phyloP scores from a whole-genome alignment of 345 rosid genomes.

The Cardamine chenopodiifolia region DNA sequence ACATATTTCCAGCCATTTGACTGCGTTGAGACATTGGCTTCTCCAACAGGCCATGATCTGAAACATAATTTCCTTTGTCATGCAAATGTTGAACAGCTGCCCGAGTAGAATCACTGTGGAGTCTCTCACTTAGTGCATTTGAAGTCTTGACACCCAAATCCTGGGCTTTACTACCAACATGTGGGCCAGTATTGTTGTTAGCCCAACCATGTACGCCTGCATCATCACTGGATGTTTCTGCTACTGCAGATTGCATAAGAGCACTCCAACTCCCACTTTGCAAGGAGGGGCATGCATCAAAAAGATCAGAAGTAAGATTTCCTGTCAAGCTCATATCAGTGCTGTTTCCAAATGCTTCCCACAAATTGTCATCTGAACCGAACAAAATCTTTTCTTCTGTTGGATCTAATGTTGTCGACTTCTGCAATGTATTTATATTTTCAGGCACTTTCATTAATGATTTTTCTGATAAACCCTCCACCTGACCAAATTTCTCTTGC shows the following conservation, averaged over 20 bases:
- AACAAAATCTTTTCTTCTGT: constrained; percentile 85
- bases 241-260: constrained; percentile 98
- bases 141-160: constrained; percentile 32
- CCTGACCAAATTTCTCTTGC: constrained; percentile 48
- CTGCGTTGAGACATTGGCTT: constrained; percentile 42
- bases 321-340: constrained; percentile 52
- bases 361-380: constrained; percentile 82
- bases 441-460: constrained; percentile 47
- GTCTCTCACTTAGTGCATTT: constrained; percentile 43
- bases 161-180: constrained; percentile 18
- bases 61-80: constrained; percentile 49
- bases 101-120: constrained; percentile 49
- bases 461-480: constrained; percentile 51
- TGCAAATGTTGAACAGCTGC: constrained; percentile 44
- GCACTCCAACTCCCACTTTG: constrained; percentile 99
- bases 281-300: constrained; percentile 63
- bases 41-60: constrained; percentile 50
- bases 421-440: constrained; percentile 51
- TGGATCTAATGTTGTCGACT: constrained; percentile 78
- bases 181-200: constrained; percentile 6
- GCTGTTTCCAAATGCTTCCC: constrained; percentile 77
- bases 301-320: constrained; percentile 47
- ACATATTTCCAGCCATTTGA: constrained; percentile 46
- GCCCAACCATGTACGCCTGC: constrained; percentile 36
- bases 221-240: constrained; percentile 74